Evolutionary conservation across 345 rosid genomes (phyloP).

Genomic region (Heritiera littoralis): DNA sequence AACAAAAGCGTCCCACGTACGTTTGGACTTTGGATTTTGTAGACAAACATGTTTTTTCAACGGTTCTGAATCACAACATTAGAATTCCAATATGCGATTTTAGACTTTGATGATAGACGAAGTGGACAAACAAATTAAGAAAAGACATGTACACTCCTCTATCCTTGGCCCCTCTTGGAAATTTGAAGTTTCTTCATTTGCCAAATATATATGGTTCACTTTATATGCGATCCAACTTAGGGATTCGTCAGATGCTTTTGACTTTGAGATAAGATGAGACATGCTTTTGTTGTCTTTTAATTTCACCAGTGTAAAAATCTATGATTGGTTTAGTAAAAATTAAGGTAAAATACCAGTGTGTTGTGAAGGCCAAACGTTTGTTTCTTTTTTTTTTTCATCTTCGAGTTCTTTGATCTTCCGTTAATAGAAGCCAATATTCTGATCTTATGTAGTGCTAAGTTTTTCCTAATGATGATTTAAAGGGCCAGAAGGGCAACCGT

Average conservation of each 20-base stretch:
- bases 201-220: not conserved
- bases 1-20: not conserved
- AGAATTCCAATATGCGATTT: not conserved
- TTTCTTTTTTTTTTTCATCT: no score
- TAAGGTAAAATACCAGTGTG: not conserved
- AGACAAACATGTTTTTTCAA: not conserved
- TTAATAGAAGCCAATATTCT: not conserved
- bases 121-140: constrained; percentile 38
- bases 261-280: not conserved
- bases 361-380: not conserved
- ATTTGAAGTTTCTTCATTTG: not conserved
- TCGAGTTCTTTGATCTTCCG: no score
- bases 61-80: not conserved
- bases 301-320: not conserved
- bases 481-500: constrained; percentile 24
- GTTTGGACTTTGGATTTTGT: not conserved
- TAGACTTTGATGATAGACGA: not conserved
- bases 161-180: not conserved
- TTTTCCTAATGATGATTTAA: not conserved
- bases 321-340: not conserved
- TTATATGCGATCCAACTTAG: not conserved
- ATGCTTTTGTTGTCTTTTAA: no score
- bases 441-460: not conserved
- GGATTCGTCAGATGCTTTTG: not conserved
- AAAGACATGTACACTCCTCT: not conserved